Conservation (phyloP, 331 rosid genomes). For the Pyracantha coccinea region DNA sequence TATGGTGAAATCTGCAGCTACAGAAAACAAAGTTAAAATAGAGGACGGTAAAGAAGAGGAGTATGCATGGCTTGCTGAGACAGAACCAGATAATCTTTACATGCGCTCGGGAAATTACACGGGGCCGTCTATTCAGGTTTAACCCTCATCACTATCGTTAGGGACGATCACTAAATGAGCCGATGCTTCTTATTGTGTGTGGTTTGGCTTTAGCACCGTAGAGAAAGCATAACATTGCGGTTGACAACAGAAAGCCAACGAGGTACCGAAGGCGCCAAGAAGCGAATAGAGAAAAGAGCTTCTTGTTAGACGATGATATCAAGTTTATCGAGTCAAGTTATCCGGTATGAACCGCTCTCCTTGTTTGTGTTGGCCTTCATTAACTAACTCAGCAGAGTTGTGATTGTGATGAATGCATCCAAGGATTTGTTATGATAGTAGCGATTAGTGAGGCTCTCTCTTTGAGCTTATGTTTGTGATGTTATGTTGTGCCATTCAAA, state of each 20-base stretch:
- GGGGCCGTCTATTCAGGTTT: conserved; percentile 60
- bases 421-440: background rate
- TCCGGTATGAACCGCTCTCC: background rate
- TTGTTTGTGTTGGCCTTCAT: background rate
- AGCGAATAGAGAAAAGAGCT: background rate
- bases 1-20: conserved; percentile 37
- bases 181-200: background rate
- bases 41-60: conserved; percentile 56
- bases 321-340: background rate
- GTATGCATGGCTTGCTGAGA: conserved; percentile 85
- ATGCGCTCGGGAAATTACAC: conserved; percentile 69
- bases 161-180: background rate
- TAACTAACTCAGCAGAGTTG: background rate
- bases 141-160: conserved; percentile 17
- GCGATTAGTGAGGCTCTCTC: too few species aligned
- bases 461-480: too few species aligned
- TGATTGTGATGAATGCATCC: background rate
- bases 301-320: background rate
- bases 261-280: background rate
- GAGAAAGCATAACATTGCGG: background rate
- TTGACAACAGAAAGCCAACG: background rate
- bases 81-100: conserved; percentile 54
- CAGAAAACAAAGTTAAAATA: conserved; percentile 27
- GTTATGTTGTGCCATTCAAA: too few species aligned
- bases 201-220: background rate